Evolutionary conservation across 2,329 filamentous ascomycete species (phyloP).

Genomic region (Sclerotinia sclerotiorum): DNA sequence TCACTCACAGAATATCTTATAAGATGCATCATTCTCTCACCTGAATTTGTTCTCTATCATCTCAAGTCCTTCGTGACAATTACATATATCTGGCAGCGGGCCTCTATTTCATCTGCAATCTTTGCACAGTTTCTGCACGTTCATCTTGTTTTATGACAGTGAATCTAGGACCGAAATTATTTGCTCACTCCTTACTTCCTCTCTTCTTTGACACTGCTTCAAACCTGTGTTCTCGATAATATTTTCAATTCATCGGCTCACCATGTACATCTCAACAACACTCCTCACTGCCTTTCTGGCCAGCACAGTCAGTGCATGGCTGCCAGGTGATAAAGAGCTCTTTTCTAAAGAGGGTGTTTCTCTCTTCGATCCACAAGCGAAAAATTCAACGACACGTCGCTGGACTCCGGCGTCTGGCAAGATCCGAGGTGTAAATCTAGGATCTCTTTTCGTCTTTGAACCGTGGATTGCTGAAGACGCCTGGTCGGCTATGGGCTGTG

Average conservation of each 20-base stretch:
- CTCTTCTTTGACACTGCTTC: background rate
- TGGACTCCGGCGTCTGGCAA: slow-evolving; percentile 37
- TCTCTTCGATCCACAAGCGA: slow-evolving; percentile 17
- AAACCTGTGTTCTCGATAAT: background rate
- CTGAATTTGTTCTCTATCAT: background rate
- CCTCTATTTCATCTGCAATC: background rate
- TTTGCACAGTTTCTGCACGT: background rate
- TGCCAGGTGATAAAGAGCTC: slow-evolving; percentile 21
- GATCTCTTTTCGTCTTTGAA: slow-evolving; percentile 50
- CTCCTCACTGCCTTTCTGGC: slow-evolving; percentile 16
- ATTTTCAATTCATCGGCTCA: background rate
- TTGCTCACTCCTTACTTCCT: background rate
- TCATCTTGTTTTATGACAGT: background rate
- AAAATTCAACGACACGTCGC: slow-evolving; percentile 19
- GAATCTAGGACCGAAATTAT: background rate
- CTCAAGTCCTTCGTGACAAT: background rate
- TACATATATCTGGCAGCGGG: background rate
- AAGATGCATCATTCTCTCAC: background rate
- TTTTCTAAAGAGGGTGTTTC: slow-evolving; percentile 9
- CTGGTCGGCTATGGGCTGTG: slow-evolving; percentile 50
- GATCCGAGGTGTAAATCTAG: slow-evolving; percentile 52
- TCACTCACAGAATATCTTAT: background rate
- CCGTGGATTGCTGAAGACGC: slow-evolving; percentile 47
- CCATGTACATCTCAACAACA: slow-evolving; percentile 16
- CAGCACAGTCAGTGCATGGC: slow-evolving; percentile 17